phyloP scores from a whole-genome alignment of 345 rosid species.

The Eucalyptus victrix region DNA sequence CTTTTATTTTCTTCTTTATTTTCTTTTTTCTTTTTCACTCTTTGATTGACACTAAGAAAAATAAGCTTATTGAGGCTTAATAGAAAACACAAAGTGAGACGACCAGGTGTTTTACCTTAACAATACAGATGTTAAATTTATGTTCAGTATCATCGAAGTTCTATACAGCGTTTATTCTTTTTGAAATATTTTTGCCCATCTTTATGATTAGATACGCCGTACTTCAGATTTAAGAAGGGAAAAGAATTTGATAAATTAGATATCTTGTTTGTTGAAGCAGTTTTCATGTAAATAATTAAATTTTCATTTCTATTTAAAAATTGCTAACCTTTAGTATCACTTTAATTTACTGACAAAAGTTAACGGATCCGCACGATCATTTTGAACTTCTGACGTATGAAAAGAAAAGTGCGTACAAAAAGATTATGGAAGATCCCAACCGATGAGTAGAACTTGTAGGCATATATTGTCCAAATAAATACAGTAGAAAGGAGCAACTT shows the following conservation, averaged over 20 bases:
- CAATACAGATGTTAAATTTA: neutral
- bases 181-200: neutral
- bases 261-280: neutral
- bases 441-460: neutral
- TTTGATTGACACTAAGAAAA: too few species aligned
- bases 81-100: neutral
- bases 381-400: neutral
- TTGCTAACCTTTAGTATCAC: too few species aligned
- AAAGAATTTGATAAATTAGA: neutral
- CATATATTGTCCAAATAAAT: too few species aligned
- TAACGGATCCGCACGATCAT: neutral
- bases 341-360: neutral
- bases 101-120: neutral
- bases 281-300: too few species aligned
- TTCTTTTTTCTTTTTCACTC: too few species aligned
- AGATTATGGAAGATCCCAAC: neutral
- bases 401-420: too few species aligned
- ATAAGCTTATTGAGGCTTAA: neutral
- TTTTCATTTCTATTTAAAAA: too few species aligned
- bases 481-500: too few species aligned
- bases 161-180: neutral
- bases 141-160: too few species aligned
- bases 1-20: too few species aligned
- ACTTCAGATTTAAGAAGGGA: neutral
- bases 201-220: neutral